These are phyloP conservation scores for Lasiodiplodia sp. DNA, from an alignment of 2,329 filamentous ascomycete genomes.

Conservation along the genomic window DNA sequence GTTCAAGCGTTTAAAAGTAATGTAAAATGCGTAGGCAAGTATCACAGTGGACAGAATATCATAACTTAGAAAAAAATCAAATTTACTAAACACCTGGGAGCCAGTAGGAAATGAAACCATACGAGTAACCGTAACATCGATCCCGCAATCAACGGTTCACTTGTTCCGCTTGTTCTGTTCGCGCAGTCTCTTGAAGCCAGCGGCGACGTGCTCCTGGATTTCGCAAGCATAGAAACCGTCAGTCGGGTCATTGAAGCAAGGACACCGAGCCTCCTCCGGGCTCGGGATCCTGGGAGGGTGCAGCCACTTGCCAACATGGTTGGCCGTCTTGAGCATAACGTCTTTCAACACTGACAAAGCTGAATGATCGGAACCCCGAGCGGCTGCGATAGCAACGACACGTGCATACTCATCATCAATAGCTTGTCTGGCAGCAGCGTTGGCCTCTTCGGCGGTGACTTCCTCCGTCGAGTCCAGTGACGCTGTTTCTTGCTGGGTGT, in stretches of 20 bases:
- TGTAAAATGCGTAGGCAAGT: neutral
- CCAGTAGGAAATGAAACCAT: neutral
- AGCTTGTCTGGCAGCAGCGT: neutral
- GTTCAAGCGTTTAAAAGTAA: neutral
- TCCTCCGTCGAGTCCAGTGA: neutral
- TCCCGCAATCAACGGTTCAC: neutral
- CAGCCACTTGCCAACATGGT: neutral
- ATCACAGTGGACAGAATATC: neutral
- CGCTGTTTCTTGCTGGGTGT: neutral
- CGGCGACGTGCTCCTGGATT: constrained; percentile 5
- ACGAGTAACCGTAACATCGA: neutral
- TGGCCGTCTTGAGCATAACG: neutral
- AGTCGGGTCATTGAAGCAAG: neutral
- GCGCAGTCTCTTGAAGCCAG: constrained; percentile 2
- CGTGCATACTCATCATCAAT: constrained; percentile 4
- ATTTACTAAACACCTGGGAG: neutral
- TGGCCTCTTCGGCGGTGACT: neutral
- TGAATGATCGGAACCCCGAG: neutral
- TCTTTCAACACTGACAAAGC: neutral
- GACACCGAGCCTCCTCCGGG: constrained; percentile 1
- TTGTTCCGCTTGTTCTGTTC: neutral
- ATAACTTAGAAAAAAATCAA: neutral
- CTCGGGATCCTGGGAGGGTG: neutral
- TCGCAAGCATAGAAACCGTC: neutral
- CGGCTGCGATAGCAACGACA: constrained; percentile 1